These are phyloP conservation scores for Biancaea sappan DNA, from an alignment of 306 rosid genomes.

Conservation along the genomic window DNA sequence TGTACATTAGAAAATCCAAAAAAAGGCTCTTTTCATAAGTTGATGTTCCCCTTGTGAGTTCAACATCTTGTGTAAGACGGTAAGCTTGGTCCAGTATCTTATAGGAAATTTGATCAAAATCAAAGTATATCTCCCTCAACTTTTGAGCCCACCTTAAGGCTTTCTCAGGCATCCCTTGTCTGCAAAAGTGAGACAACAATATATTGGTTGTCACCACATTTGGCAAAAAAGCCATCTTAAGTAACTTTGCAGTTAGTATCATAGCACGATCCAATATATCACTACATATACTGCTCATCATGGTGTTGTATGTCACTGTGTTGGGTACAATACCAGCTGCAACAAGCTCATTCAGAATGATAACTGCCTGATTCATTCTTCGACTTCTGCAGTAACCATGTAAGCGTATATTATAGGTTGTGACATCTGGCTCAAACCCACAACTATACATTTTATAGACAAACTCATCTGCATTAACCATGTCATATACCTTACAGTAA, in stretches of 20 bases:
- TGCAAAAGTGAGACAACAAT: conserved; percentile 70
- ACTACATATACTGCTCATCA: conserved; percentile 62
- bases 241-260: conserved; percentile 70
- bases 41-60: conserved; percentile 32
- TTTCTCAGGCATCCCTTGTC: conserved; percentile 76
- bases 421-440: conserved; percentile 73
- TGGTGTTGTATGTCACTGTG: conserved; percentile 68
- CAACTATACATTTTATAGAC: conserved; percentile 51
- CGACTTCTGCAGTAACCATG: conserved; percentile 61
- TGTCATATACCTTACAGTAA: conserved; percentile 67
- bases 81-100: conserved; percentile 58
- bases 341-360: conserved; percentile 64
- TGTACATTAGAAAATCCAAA: conserved; percentile 79
- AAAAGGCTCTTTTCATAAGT: conserved; percentile 57
- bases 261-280: conserved; percentile 66
- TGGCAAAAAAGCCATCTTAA: conserved; percentile 73
- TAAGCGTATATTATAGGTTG: conserved; percentile 62
- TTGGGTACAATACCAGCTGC: conserved; percentile 61
- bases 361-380: conserved; percentile 59
- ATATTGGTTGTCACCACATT: conserved; percentile 65
- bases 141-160: conserved; percentile 77
- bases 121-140: conserved; percentile 55
- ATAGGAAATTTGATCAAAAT: conserved; percentile 56
- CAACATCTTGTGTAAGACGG: conserved; percentile 37
- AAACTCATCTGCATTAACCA: conserved; percentile 59